Conservation (phyloP, 129 eudicot genomes). For the Dittrichia graveolens region DNA sequence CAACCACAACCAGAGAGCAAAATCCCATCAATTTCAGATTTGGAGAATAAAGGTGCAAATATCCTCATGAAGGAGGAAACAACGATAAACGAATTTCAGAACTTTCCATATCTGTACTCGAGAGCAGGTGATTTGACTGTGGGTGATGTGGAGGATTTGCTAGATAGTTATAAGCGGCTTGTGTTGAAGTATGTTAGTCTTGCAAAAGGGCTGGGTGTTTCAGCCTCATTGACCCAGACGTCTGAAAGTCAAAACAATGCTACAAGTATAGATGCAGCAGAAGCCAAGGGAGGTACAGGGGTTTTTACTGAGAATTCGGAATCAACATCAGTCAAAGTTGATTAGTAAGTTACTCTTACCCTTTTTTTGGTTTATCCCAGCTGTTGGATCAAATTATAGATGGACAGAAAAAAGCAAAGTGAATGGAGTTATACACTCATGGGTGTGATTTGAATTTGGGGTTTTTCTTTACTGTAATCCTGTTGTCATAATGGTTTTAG, state of each 20-base stretch:
- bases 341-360: constrained; percentile 1
- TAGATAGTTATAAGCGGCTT: constrained; percentile 67
- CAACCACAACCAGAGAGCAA: constrained; percentile 28
- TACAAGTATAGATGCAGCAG: constrained; percentile 29
- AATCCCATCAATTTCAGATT: constrained; percentile 63
- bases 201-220: constrained; percentile 69
- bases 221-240: constrained; percentile 22
- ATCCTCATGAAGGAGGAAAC: constrained; percentile 64
- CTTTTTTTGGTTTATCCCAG: background rate
- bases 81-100: constrained; percentile 43
- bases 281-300: constrained; percentile 19
- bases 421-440: background rate
- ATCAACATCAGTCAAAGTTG: constrained; percentile 35
- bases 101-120: constrained; percentile 72
- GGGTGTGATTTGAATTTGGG: constrained; percentile 1
- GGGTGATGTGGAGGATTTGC: constrained; percentile 71
- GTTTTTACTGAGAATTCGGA: constrained; percentile 35
- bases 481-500: constrained; percentile 3
- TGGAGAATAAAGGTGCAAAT: constrained; percentile 78
- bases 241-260: constrained; percentile 24
- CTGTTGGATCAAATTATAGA: constrained; percentile 1
- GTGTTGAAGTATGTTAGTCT: constrained; percentile 83
- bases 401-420: constrained; percentile 8
- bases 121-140: constrained; percentile 77
- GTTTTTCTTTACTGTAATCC: background rate